Percentiles rank a stretch among this genome's conserved stretches.
phyloP scores from a whole-genome alignment of 179 eudicot species.

The Sideroxylon spinosum region DNA sequence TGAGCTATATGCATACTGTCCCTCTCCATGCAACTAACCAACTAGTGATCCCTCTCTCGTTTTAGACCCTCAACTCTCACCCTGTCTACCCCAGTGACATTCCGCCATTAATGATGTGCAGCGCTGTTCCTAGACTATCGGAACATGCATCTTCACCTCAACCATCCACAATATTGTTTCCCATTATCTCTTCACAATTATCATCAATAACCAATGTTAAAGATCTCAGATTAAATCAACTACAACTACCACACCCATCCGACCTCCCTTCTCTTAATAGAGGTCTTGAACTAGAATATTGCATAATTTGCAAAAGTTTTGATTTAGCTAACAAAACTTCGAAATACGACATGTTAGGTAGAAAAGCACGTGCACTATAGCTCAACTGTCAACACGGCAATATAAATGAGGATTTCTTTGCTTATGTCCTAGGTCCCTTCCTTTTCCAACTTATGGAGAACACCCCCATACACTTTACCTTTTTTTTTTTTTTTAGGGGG shows the following conservation, averaged over 20 bases:
- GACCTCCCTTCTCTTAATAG: constrained; percentile 5
- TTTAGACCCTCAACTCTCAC: too few species aligned
- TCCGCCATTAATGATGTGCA: too few species aligned
- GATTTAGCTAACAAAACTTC: background rate
- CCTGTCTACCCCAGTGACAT: too few species aligned
- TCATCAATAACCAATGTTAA: background rate
- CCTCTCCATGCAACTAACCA: too few species aligned
- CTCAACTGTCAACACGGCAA: background rate
- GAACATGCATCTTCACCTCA: too few species aligned
- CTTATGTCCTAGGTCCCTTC: background rate
- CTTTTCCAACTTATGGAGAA: background rate
- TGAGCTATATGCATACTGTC: too few species aligned
- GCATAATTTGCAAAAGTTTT: background rate
- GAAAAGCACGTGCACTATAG: background rate
- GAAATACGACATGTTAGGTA: background rate
- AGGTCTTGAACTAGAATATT: background rate
- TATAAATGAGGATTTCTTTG: background rate
- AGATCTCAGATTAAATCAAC: too few species aligned
- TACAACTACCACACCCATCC: background rate
- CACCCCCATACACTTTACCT: background rate
- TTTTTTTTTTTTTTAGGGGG: background rate
- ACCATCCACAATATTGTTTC: too few species aligned
- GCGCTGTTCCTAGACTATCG: too few species aligned
- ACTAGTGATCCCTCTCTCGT: too few species aligned
- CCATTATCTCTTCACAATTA: background rate